phyloP scores from a whole-genome alignment of 371 early-diverging fungal genomes.

The Mortierella sp. region DNA sequence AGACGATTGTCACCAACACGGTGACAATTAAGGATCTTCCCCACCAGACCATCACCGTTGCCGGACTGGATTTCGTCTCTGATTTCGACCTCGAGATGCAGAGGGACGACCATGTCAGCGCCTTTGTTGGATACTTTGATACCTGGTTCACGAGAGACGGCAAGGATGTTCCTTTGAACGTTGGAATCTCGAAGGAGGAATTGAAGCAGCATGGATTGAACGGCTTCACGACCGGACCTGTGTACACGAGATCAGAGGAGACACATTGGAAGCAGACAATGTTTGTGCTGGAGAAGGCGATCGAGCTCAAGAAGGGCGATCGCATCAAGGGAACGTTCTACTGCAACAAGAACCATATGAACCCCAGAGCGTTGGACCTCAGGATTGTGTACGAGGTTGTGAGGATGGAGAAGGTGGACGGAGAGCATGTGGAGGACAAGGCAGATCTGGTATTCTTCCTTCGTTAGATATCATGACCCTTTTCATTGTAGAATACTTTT shows the following conservation, averaged over 20 bases:
- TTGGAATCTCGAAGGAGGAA: conserved; percentile 48
- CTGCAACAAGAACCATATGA: conserved; percentile 65
- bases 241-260: conserved; percentile 47
- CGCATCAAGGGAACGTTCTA: conserved; percentile 65
- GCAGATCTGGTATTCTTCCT: conserved; percentile 47
- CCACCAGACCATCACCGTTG: conserved; percentile 66
- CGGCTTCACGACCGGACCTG: conserved; percentile 54
- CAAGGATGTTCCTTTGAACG: conserved; percentile 58
- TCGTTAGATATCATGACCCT: conserved; percentile 14
- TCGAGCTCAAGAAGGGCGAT: conserved; percentile 59
- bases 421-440: conserved; percentile 14
- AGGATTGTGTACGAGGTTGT: conserved; percentile 63
- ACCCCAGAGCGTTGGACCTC: conserved; percentile 72
- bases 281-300: conserved; percentile 64
- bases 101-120: conserved; percentile 75
- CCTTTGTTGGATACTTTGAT: conserved; percentile 88
- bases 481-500: not conserved
- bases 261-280: conserved; percentile 81
- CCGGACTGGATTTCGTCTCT: conserved; percentile 63
- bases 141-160: conserved; percentile 83
- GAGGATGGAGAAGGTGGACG: conserved; percentile 1
- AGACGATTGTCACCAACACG: conserved; percentile 74
- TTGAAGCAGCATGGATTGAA: conserved; percentile 26
- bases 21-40: conserved; percentile 77
- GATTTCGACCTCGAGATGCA: conserved; percentile 70